Conservation (phyloP, 306 rosid species). For the Luffa aegyptiaca region DNA sequence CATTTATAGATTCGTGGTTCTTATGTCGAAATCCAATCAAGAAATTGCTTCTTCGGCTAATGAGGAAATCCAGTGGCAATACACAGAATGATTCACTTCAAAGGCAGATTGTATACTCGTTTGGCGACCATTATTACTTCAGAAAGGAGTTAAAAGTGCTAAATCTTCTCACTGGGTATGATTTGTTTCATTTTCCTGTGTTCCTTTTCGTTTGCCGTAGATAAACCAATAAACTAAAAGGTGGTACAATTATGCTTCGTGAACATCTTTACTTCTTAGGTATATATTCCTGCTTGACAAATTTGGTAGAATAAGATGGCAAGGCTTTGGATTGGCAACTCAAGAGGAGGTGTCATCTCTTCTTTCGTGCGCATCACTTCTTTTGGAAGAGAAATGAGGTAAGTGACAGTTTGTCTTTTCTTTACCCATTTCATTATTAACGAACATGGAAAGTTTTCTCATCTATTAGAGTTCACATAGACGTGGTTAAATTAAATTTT, state of each 20-base stretch:
- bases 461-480: not conserved
- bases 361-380: conserved; percentile 47
- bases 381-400: conserved; percentile 46
- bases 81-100: conserved; percentile 29
- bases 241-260: not conserved
- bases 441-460: not conserved
- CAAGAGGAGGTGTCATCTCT: conserved; percentile 63
- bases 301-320: conserved; percentile 94
- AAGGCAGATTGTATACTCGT: conserved; percentile 54
- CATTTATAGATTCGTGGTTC: conserved; percentile 74
- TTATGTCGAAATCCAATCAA: conserved; percentile 47
- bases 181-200: not conserved
- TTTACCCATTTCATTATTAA: not conserved
- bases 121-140: conserved; percentile 92
- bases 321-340: conserved; percentile 66
- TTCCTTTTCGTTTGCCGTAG: not conserved
- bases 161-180: conserved; percentile 82
- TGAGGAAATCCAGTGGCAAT: conserved; percentile 44
- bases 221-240: not conserved
- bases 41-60: conserved; percentile 50
- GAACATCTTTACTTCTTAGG: conserved; percentile 27
- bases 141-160: conserved; percentile 65
- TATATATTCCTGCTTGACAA: conserved; percentile 68
- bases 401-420: not conserved
- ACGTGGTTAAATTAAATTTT: not conserved